Evolutionary conservation across 31 red algal genomes (phyloP), one percentile per base, ranked within the genome.

Genomic region (Endocladia muricata): DNA sequence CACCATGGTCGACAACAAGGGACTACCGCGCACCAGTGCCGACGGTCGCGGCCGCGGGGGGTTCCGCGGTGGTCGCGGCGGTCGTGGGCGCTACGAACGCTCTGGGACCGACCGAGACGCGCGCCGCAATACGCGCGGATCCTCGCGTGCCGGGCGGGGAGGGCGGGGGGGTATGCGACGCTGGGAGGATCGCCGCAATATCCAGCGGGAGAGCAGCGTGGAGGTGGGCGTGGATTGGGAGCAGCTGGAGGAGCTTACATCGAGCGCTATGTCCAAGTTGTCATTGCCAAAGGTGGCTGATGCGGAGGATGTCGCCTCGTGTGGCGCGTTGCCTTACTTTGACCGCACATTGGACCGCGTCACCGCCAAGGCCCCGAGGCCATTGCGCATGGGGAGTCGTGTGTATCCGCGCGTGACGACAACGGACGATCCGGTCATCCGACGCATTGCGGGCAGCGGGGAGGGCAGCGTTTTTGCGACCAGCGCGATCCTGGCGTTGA

Each of bases 401-500:
- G 87, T 79, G 28, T 95, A 93, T 69, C 89, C 91, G 43, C 81
- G 84, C 56, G 69, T 93, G 15, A 90, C 77, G n/a, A 96, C 93
- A 0, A 96, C 85, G 1, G 97, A 99, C 38, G 97, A 99, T 76
- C 90, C 97, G 0, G 48, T 95, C 30, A 94, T 98, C 73, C 71
- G 90, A 11, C 73, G 83, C 25, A 78, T 98, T 37, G 95, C 95
- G 23, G 85, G 82, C 0, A 88, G 73, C 51, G 89, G 79, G 19
- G 74, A 91, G 29, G 95, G 95, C 34, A 94, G 60, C 8, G 83
- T 99, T 17, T 95, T 94, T 79, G 91, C 90, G 19, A 99, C 97
- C 15, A 69, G 84, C 47, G 54, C 90, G 1, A 92, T 99, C 30
- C 40, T 96, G 17, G 85, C 97, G 6, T 67, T 99, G 22, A 74